Evolutionary conservation across 352 stramenopile species (phyloP).

Genomic region (Peronospora belbahrii): DNA sequence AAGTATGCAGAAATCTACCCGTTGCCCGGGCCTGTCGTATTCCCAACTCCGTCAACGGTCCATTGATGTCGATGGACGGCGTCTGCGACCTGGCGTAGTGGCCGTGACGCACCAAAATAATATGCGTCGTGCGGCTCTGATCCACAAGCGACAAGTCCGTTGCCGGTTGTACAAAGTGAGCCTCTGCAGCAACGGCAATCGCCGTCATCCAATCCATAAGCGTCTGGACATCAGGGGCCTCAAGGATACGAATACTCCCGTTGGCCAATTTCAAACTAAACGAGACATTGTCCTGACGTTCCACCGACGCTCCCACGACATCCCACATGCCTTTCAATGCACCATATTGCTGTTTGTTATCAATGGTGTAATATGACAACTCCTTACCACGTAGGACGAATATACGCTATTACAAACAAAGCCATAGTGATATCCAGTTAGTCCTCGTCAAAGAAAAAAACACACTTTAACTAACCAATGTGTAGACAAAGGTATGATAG

Average conservation of each 20-base stretch:
- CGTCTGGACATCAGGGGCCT: constrained; percentile 40
- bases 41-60: constrained; percentile 48
- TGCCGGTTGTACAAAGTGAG: constrained; percentile 32
- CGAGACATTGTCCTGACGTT: constrained; percentile 41
- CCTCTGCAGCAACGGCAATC: constrained; percentile 41
- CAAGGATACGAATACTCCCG: constrained; percentile 30
- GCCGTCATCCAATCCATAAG: constrained; percentile 75
- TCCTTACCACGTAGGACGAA: constrained; percentile 64
- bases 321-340: constrained; percentile 57
- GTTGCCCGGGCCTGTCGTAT: constrained; percentile 39
- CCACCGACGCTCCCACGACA: constrained; percentile 33
- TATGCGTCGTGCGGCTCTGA: constrained; percentile 59
- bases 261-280: constrained; percentile 27
- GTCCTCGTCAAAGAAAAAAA: background rate
- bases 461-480: background rate
- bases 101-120: constrained; percentile 60
- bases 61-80: constrained; percentile 41
- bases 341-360: constrained; percentile 44
- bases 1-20: constrained; percentile 43
- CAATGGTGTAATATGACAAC: constrained; percentile 61
- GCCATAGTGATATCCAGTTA: background rate
- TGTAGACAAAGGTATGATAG: background rate
- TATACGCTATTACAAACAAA: constrained; percentile 43
- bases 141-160: constrained; percentile 46
- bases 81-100: constrained; percentile 50